Evolutionary conservation across 225 moss, liverwort and hornwort genomes (phyloP).

Genomic region (Bryum argenteum): DNA sequence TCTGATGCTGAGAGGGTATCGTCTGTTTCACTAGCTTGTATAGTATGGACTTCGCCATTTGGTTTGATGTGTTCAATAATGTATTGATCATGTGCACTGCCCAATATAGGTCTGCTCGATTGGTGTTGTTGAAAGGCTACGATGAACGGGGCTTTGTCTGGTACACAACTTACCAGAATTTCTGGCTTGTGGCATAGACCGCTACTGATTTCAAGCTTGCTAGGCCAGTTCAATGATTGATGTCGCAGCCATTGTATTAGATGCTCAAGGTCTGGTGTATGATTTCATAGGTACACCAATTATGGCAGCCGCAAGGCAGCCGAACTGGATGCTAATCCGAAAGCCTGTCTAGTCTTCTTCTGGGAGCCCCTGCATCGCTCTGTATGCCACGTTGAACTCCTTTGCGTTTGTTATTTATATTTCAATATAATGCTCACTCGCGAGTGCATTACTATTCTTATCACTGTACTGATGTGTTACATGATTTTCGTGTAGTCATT

Average conservation of each 20-base stretch:
- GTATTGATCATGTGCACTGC: constrained; percentile 25
- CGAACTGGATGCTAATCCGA: constrained; percentile 74
- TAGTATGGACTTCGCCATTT: neutral
- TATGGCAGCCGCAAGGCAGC: constrained; percentile 83
- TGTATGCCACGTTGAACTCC: constrained; percentile 42
- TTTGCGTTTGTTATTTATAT: constrained; percentile 1
- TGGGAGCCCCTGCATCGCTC: constrained; percentile 92
- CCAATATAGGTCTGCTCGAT: constrained; percentile 70
- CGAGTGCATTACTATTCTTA: neutral
- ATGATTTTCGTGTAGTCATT: neutral
- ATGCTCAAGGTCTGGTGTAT: constrained; percentile 7
- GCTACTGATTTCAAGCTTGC: constrained; percentile 10
- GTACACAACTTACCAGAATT: constrained; percentile 37
- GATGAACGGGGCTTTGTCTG: constrained; percentile 90
- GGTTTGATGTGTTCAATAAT: constrained; percentile 2
- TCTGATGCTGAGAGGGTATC: neutral
- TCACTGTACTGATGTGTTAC: neutral
- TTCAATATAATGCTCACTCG: neutral
- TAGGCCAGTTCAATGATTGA: constrained; percentile 5
- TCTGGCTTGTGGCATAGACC: neutral
- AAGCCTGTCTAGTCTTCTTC: constrained; percentile 83
- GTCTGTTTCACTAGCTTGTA: neutral
- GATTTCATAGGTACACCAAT: constrained; percentile 78
- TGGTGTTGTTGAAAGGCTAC: constrained; percentile 87
- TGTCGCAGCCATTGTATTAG: constrained; percentile 10